Evolutionary conservation across 176 grass and related monocot genomes (phyloP).

Genomic region (Aegilops tauschii): DNA sequence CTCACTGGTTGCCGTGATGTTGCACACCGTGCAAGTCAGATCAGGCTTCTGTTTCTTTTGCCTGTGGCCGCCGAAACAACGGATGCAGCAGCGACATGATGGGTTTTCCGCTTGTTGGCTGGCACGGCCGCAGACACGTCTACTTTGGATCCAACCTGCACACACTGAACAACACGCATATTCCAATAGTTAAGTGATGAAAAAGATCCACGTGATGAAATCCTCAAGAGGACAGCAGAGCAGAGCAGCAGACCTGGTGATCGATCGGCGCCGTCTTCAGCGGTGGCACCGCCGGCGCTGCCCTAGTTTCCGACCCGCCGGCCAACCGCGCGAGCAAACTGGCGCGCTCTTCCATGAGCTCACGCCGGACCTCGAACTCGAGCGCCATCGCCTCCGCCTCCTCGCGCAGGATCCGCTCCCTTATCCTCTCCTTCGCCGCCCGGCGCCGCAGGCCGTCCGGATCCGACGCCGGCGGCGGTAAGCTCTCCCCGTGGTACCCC

Average conservation of each 20-base stretch:
- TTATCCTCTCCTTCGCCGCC: slow-evolving; percentile 22
- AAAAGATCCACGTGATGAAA: not conserved
- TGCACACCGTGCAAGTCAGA: slow-evolving; percentile 21
- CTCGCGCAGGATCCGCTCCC: slow-evolving; percentile 27
- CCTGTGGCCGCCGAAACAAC: not conserved
- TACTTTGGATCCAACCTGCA: not conserved
- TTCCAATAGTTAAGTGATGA: not conserved
- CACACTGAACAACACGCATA: not conserved
- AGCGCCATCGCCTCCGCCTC: not conserved
- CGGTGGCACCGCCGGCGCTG: not conserved
- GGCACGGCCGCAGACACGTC: not conserved
- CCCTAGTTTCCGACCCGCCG: not conserved
- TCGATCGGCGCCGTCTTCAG: not conserved
- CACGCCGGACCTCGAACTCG: slow-evolving; percentile 22
- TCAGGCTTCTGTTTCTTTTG: slow-evolving; percentile 15
- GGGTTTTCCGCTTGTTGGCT: slow-evolving; percentile 20
- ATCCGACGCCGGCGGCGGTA: too few relatives aligned
- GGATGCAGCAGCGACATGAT: not conserved
- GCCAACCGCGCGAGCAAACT: not conserved
- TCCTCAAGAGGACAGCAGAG: too few relatives aligned
- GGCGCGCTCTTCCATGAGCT: slow-evolving; percentile 5
- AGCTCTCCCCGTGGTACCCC: not conserved
- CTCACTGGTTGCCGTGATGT: slow-evolving; percentile 3
- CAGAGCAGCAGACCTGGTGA: not conserved
- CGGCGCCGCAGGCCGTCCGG: not conserved